Evolutionary conservation across 495 filamentous ascomycete species (phyloP).

Genomic region (Corynascus novoguineensis): DNA sequence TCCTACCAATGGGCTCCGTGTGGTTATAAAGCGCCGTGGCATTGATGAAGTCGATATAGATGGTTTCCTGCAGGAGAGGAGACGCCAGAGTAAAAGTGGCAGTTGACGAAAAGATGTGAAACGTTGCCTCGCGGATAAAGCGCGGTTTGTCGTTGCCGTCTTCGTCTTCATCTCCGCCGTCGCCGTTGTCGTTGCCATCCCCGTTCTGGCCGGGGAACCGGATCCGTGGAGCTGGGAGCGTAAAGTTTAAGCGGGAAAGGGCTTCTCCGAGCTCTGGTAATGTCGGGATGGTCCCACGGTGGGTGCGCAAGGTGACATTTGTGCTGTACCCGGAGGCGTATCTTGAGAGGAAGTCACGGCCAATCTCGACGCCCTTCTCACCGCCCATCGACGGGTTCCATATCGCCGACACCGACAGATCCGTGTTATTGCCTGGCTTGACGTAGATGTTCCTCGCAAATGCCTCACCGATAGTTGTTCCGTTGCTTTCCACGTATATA

Average conservation of each 20-base stretch:
- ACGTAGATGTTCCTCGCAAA: constrained; percentile 56
- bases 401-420: constrained; percentile 59
- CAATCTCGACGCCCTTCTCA: constrained; percentile 51
- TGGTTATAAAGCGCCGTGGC: constrained; percentile 82
- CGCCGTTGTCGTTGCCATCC: constrained; percentile 5
- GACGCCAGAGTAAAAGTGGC: constrained; percentile 80
- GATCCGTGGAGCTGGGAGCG: constrained; percentile 10
- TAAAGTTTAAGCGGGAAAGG: constrained; percentile 54
- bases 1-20: constrained; percentile 67
- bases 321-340: constrained; percentile 87
- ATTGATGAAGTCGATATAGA: constrained; percentile 72
- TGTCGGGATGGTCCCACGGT: constrained; percentile 64
- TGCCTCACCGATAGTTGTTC: constrained; percentile 67
- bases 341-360: constrained; percentile 68
- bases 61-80: constrained; percentile 61
- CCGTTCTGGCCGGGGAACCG: constrained; percentile 43
- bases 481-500: constrained; percentile 67
- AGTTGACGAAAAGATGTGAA: constrained; percentile 80
- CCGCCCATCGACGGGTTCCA: constrained; percentile 72
- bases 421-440: constrained; percentile 62
- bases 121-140: constrained; percentile 81
- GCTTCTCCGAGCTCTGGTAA: constrained; percentile 67
- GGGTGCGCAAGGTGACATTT: constrained; percentile 62
- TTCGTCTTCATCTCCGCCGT: constrained; percentile 15
- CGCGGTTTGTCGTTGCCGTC: constrained; percentile 45